Base-by-base conservation (phyloP, 257 asterid genomes). In the Lantana camara region DNA sequence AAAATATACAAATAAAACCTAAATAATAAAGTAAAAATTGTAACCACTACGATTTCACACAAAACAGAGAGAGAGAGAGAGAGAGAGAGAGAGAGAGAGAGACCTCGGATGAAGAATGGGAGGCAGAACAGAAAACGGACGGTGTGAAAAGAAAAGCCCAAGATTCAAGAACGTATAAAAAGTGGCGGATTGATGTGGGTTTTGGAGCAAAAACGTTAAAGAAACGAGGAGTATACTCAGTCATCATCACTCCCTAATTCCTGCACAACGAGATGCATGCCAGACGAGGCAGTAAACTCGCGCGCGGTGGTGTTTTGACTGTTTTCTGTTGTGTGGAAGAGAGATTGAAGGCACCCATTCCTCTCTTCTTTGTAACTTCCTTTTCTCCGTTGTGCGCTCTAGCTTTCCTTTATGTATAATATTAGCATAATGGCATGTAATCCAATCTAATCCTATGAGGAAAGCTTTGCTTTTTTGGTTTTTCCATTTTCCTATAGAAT, bases 101-200 rank as follows among this genome's bases (percentile, higher is more conserved):
- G 4, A 35, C 40, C 40, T 35, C 7, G 41, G 62, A 64, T 35
- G 13, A 14, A 19, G 32, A 53, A 47, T 1, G 2, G 21, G 22
- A 4, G 56, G 32, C 29, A 17, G 5, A 52, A 14, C 38, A 34
- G 19, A 37, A 21, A 19, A 13, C 21, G 21, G 40, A 59, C 22
- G 65, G 57, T 44, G 51, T 66, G 8, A 38, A 24, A 29, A 38
- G 61, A 57, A 22, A 29, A 69, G 75, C 21, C 68, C 44, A 24
- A 52, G 74, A 54, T 3, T 53, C 32, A 64, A 70, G 35, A 45
- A 13, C 38, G 57, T 30, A 7, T 4, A 24, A 45, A n/a, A 65
- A 59, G 60, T 16, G 62, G 10, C 10, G 23, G 10, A 32, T 32
- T 32, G 58, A 50, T 64, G 35, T 64, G 38, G 50, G 1, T 64